Evolutionary conservation across 208 protist species (phyloP).

Genomic region (Perkinsela sp.): DNA sequence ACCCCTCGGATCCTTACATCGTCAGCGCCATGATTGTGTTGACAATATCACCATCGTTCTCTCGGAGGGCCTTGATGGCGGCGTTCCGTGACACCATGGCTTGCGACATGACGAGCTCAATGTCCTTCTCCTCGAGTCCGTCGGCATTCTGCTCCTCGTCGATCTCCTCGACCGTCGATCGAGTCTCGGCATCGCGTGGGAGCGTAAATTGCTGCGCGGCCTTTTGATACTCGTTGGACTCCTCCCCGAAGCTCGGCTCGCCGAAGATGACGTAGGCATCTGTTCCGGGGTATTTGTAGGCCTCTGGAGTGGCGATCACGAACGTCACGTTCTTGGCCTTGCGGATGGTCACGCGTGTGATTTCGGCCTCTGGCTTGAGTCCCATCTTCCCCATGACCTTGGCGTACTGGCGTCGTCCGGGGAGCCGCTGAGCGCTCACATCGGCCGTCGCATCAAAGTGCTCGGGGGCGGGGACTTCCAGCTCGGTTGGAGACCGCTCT

Average conservation of each 20-base stretch:
- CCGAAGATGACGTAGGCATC: constrained; percentile 92
- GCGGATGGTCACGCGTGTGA: constrained; percentile 70
- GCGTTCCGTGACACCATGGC: constrained; percentile 24
- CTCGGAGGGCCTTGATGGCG: constrained; percentile 41
- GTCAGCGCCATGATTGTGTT: constrained; percentile 59
- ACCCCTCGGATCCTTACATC: too few relatives aligned
- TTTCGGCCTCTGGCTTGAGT: constrained; percentile 68
- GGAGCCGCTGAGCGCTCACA: constrained; percentile 7
- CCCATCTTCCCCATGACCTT: constrained; percentile 86
- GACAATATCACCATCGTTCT: constrained; percentile 53
- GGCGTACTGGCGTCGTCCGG: constrained; percentile 67
- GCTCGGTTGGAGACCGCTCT: too few relatives aligned
- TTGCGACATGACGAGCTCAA: constrained; percentile 43
- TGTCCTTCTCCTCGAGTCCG: constrained; percentile 40
- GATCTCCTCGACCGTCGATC: constrained; percentile 7
- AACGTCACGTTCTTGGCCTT: constrained; percentile 63
- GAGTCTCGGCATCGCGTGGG: constrained; percentile 8
- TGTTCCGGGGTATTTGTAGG: constrained; percentile 71
- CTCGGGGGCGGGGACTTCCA: neutral
- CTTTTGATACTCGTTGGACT: constrained; percentile 17
- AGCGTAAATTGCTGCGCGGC: constrained; percentile 23
- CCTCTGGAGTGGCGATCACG: constrained; percentile 71
- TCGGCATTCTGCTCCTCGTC: constrained; percentile 19
- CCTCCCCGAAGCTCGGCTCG: constrained; percentile 79
- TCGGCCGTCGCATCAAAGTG: neutral